Evolutionary conservation across 2,329 filamentous ascomycete species (phyloP).

Genomic region (Monosporascus sp.): DNA sequence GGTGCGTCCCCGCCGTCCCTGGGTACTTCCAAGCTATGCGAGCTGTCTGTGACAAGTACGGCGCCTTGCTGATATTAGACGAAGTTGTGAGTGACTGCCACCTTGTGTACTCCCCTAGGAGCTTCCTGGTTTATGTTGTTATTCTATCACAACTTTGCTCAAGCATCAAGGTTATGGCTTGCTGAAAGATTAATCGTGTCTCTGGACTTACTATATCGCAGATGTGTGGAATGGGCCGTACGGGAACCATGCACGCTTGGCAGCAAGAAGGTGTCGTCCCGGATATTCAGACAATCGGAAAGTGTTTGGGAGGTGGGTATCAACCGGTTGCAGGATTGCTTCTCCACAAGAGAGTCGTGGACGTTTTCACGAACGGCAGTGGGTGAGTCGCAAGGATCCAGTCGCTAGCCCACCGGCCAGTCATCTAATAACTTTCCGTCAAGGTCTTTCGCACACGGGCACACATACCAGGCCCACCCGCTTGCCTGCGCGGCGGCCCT

Average conservation of each 20-base stretch:
- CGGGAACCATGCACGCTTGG: constrained; percentile 57
- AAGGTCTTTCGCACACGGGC: constrained; percentile 49
- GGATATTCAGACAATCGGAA: constrained; percentile 63
- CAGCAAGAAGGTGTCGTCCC: constrained; percentile 53
- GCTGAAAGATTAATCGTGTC: no score
- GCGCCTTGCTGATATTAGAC: constrained; percentile 71
- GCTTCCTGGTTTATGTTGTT: no score
- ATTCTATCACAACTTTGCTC: no score
- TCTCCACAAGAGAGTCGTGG: constrained; percentile 44
- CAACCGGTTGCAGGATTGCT: constrained; percentile 57
- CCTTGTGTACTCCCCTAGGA: no score
- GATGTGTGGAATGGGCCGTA: constrained; percentile 63
- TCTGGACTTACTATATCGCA: not conserved
- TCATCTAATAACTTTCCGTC: constrained; percentile 3
- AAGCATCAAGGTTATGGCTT: no score
- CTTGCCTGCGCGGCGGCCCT: constrained; percentile 34
- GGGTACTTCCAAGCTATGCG: constrained; percentile 69
- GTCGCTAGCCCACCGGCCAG: not conserved
- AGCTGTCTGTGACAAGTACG: constrained; percentile 63
- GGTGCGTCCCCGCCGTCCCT: constrained; percentile 59
- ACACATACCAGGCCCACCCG: constrained; percentile 45
- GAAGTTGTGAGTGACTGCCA: constrained; percentile 43
- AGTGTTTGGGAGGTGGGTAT: constrained; percentile 61
- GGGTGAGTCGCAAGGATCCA: constrained; percentile 21
- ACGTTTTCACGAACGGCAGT: constrained; percentile 33